phyloP scores from a whole-genome alignment of 176 grass and related monocot genomes.

The Rhynchospora breviuscula region DNA sequence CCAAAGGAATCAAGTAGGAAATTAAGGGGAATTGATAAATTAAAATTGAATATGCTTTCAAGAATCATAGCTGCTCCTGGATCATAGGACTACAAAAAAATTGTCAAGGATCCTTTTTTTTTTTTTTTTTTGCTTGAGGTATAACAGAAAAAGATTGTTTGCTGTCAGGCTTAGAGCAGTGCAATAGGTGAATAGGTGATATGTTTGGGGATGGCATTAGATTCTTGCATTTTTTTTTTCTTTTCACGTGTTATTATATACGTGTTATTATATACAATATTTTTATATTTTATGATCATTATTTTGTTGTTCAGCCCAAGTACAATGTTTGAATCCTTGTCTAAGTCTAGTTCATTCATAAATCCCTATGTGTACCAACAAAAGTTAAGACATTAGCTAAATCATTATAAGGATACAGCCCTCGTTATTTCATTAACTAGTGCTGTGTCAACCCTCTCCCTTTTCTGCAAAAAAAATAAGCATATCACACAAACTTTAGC shows the following conservation, averaged over 20 bases:
- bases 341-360: background rate
- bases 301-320: background rate
- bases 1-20: conserved; percentile 82
- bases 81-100: conserved; percentile 77
- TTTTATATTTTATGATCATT: background rate
- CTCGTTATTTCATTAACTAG: conserved; percentile 69
- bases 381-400: background rate
- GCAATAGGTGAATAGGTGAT: background rate
- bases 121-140: background rate
- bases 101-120: conserved; percentile 50
- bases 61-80: conserved; percentile 69
- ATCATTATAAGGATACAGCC: conserved; percentile 68
- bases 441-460: conserved; percentile 54
- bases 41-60: conserved; percentile 69
- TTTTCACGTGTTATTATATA: background rate
- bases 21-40: conserved; percentile 90
- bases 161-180: background rate
- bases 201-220: background rate
- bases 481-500: conserved; percentile 3
- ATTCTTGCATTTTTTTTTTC: background rate
- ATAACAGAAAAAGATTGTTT: background rate
- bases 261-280: background rate
- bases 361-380: background rate
- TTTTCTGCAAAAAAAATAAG: conserved; percentile 48
- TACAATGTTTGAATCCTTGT: background rate